These are phyloP conservation scores for Pestalotiopsis sp. DNA, from an alignment of 2,329 filamentous ascomycete genomes.

Conservation along the genomic window DNA sequence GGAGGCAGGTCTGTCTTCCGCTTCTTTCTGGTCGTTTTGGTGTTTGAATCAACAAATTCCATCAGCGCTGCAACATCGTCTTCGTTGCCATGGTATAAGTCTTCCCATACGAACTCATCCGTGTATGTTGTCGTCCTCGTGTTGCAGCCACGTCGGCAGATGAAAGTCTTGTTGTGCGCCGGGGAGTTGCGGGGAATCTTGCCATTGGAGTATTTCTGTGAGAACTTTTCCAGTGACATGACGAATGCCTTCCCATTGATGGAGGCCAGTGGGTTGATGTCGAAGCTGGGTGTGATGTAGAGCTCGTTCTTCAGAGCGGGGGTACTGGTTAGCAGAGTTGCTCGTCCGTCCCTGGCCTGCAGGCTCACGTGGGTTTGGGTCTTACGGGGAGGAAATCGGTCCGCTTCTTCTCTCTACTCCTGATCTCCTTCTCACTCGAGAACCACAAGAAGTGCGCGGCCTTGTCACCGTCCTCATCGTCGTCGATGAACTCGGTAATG, in stretches of 20 bases:
- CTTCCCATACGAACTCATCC: constrained; percentile 89
- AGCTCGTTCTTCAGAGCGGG: constrained; percentile 70
- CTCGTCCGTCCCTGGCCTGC: not conserved
- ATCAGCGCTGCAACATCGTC: constrained; percentile 69
- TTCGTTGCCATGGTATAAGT: constrained; percentile 70
- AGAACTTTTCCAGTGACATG: constrained; percentile 72
- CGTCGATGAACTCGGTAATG: constrained; percentile 78
- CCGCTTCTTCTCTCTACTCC: constrained; percentile 80
- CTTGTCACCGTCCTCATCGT: constrained; percentile 74
- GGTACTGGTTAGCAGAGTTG: not conserved
- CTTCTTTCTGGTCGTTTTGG: constrained; percentile 68
- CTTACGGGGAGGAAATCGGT: constrained; percentile 71
- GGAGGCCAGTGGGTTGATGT: constrained; percentile 82
- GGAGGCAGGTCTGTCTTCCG: constrained; percentile 27
- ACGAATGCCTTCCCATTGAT: constrained; percentile 89
- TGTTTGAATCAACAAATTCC: constrained; percentile 69
- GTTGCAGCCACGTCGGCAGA: constrained; percentile 89
- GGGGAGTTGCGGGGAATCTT: constrained; percentile 72
- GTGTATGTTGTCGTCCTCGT: constrained; percentile 89
- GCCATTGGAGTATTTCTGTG: constrained; percentile 71
- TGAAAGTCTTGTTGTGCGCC: constrained; percentile 82
- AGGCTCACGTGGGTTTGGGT: not conserved
- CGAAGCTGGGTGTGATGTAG: constrained; percentile 86
- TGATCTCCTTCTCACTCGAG: constrained; percentile 85
- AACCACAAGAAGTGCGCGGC: constrained; percentile 96